These are phyloP conservation scores for Lathyrus aphaca DNA, from an alignment of 306 rosid species.

Conservation along the genomic window DNA sequence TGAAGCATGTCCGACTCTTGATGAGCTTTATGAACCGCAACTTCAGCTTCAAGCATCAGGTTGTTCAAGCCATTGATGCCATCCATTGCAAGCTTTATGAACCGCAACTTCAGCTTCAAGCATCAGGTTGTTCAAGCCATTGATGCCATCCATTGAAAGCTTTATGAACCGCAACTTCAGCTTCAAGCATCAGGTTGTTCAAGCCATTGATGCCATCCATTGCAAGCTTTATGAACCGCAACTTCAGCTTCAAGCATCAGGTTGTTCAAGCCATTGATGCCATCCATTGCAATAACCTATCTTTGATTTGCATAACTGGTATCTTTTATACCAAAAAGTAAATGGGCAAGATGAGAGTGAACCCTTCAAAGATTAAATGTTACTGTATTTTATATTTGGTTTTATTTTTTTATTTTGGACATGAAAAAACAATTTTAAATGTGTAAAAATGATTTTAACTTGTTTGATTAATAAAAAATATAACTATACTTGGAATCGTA, in stretches of 20 bases:
- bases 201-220: background rate
- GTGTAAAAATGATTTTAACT: no score
- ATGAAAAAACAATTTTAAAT: no score
- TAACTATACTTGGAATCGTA: background rate
- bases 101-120: no score
- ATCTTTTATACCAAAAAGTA: background rate
- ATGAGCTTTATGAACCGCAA: no score
- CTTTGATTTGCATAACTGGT: background rate
- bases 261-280: background rate
- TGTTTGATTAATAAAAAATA: no score
- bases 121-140: no score
- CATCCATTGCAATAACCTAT: background rate
- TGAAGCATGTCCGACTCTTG: no score
- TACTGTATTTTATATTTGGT: background rate
- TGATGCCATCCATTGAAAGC: no score
- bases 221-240: background rate
- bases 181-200: constrained; percentile 17
- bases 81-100: no score
- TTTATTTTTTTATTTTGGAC: no score
- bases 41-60: no score
- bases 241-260: constrained; percentile 14
- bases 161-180: background rate
- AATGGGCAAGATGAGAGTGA: background rate
- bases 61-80: no score
- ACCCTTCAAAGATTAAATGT: background rate